Evolutionary conservation across 805 yeast genomes (phyloP).

Genomic region (Kazachstania taianensis): DNA sequence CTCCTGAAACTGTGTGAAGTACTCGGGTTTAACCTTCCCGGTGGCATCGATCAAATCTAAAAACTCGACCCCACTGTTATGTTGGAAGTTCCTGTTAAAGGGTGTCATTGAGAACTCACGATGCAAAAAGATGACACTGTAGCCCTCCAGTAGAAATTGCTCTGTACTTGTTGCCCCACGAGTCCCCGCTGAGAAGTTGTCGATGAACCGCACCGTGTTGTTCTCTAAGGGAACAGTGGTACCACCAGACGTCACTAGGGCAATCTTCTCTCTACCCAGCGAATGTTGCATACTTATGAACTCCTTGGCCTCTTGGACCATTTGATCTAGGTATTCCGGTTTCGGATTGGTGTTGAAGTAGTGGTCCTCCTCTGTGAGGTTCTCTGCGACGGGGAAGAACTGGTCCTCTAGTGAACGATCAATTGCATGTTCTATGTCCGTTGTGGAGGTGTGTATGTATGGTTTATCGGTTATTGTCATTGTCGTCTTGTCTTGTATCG

Average conservation of each 20-base stretch:
- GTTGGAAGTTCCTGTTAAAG: constrained; percentile 81
- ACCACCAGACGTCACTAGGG: constrained; percentile 89
- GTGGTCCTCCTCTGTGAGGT: constrained; percentile 52
- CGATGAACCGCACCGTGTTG: constrained; percentile 93
- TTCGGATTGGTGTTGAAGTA: constrained; percentile 66
- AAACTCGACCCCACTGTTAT: constrained; percentile 66
- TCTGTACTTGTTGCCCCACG: constrained; percentile 97
- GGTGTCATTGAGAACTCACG: constrained; percentile 89
- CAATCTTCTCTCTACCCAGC: constrained; percentile 43
- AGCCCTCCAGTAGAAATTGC: constrained; percentile 72
- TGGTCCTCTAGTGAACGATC: constrained; percentile 61
- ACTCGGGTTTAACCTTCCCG: constrained; percentile 49
- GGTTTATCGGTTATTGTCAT: no score
- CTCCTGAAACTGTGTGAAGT: constrained; percentile 50
- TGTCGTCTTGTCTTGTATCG: no score
- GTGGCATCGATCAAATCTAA: constrained; percentile 67
- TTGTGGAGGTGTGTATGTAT: constrained; percentile 55
- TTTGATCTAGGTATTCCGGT: constrained; percentile 61
- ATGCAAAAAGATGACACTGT: constrained; percentile 87
- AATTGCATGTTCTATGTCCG: constrained; percentile 63
- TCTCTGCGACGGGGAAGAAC: constrained; percentile 59
- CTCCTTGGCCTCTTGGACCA: constrained; percentile 44
- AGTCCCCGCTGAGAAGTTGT: constrained; percentile 95
- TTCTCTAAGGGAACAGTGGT: constrained; percentile 96
- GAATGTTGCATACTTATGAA: constrained; percentile 50